Base-by-base conservation (phyloP, 208 protist genomes). In the Trypanosoma cruzi region DNA sequence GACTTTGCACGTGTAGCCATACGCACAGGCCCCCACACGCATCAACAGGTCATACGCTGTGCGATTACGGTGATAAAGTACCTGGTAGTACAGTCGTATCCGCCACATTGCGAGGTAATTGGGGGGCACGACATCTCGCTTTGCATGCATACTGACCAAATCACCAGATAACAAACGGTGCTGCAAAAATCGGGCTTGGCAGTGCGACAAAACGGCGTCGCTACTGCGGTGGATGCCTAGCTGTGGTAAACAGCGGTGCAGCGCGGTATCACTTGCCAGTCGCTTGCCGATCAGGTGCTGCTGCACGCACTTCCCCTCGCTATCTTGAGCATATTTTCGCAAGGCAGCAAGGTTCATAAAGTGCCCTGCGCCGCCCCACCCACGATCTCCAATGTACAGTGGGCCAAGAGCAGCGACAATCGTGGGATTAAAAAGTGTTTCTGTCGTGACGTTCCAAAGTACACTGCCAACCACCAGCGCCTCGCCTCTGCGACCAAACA, bases 301-400 rank as follows among this genome's bases (percentile, higher is more conserved):
- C 29, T 46, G 31, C 46, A 77, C 26, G 56, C 71, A 77, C 34
- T 36, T 55, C 5, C 48, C 26, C 28, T 77, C 46, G 18, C 54
- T 37, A 1, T 26, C 20, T 1, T 58, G 5, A 0, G 53, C 16
- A 40, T 60, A 69, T 0, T 37, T 4, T 8, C 56, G 66, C n/a
- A 73, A 36, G 7, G 71, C 71, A 3, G 57, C 57, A n/a, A 52
- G 22, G 32, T 77, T 70, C 59, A 77, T 66, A 28, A 54, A 58
- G 61, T 73, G 71, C 29, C 71, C 71, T 20, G 71, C 71, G 5
- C 71, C 71, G 7, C 71, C 71, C 71, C 71, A 77, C 14, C 71
- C 71, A 34, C n/a, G 24, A 40, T 77, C 64, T 20, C 65, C 58
- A 22, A 77, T 37, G 34, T 77, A 77, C 3, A 67, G 11, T 2